Evolutionary conservation across 2,329 filamentous ascomycete species (phyloP).

Genomic region (Sphaerostilbella broomeana): DNA sequence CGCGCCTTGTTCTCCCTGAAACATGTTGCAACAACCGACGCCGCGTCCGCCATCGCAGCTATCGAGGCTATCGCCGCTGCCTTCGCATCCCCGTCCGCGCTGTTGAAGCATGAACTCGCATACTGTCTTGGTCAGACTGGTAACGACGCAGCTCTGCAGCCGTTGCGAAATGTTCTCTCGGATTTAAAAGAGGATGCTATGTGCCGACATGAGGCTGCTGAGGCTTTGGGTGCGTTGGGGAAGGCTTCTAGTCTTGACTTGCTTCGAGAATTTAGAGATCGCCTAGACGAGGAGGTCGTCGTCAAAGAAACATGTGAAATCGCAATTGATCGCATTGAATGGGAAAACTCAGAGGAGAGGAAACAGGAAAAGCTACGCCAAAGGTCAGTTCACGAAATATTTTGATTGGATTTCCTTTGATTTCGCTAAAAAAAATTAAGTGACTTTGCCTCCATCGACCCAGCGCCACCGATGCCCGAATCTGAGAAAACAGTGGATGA

Average conservation of each 20-base stretch:
- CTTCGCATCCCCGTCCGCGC: slow-evolving; percentile 75
- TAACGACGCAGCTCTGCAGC: slow-evolving; percentile 66
- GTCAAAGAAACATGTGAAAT: slow-evolving; percentile 97
- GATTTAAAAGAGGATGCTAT: slow-evolving; percentile 83
- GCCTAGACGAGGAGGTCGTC: slow-evolving; percentile 66
- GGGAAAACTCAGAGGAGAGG: slow-evolving; percentile 72
- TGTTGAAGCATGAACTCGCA: slow-evolving; percentile 93
- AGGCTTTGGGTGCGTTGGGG: slow-evolving; percentile 84
- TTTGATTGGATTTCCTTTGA: slow-evolving; percentile 13
- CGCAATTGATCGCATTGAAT: slow-evolving; percentile 86
- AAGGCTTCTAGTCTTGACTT: slow-evolving; percentile 67
- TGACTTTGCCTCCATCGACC: slow-evolving; percentile 93
- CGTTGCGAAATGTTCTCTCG: slow-evolving; percentile 66
- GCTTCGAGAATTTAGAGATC: slow-evolving; percentile 66
- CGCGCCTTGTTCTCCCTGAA: slow-evolving; percentile 97
- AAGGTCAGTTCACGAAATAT: slow-evolving; percentile 51
- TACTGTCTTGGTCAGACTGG: slow-evolving; percentile 93
- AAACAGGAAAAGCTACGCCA: slow-evolving; percentile 71
- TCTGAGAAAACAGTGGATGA: slow-evolving; percentile 63
- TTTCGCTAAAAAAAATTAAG: slow-evolving; percentile 42
- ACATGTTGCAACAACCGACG: slow-evolving; percentile 68
- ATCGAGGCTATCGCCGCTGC: slow-evolving; percentile 81
- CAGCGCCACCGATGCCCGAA: slow-evolving; percentile 79
- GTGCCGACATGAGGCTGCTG: slow-evolving; percentile 93
- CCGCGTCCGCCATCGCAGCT: slow-evolving; percentile 46